Base-by-base conservation (phyloP, 2,329 filamentous ascomycete species). In the Laburnicola sp. region DNA sequence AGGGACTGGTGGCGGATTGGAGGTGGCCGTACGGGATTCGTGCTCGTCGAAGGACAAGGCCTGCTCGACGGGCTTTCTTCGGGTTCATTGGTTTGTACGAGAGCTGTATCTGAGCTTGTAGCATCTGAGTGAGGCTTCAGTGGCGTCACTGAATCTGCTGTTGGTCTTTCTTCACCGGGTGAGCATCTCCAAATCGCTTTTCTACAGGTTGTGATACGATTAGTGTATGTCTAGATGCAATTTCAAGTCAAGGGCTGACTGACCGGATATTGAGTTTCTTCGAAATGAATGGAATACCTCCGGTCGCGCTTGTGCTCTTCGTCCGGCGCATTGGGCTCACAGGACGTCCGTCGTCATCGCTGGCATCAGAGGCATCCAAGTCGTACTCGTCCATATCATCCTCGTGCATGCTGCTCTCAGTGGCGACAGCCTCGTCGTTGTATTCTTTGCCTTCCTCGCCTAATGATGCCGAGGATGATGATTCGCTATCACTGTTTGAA, bases 1-100 rank as follows among this genome's bases (percentile, higher is more conserved):
- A 79, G 74, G 1, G 83, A 86, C 22, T 80, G 76, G 46, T 83
- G 79, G 4, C 80, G 75, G 2, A 81, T 81, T 6, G 82, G 70
- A 10, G 72, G 71, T 5, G 82, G 82, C 27, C 78, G 76, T 42
- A 63, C 44, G 6, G 62, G 56, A 35, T 70, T 64, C 38, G 59
- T 71, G 2, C 45, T 27, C 28, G 60, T 50, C 8, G 65, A 63
- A 3, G 56, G 48, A 2, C 62, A 63, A 4, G 53, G 44, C 36
- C 61, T 58, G 7, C 57, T 64, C 7, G 54, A 50, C 2, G 57
- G 59, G 42, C 54, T 63, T 36, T 58, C 45, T n/a, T 48, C 35
- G 28, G 23, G 42, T 32, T 22, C 40, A 6, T 45, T 22, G 2
- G 54, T 23, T 6, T 42, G 53, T 1, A 61, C 38, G 3, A 72